A percentile compares a stretch with the other conserved stretches of the same genome.
These are phyloP conservation scores for Mycena amicta DNA, from an alignment of 768 basidiomycete species.

Conservation along the genomic window DNA sequence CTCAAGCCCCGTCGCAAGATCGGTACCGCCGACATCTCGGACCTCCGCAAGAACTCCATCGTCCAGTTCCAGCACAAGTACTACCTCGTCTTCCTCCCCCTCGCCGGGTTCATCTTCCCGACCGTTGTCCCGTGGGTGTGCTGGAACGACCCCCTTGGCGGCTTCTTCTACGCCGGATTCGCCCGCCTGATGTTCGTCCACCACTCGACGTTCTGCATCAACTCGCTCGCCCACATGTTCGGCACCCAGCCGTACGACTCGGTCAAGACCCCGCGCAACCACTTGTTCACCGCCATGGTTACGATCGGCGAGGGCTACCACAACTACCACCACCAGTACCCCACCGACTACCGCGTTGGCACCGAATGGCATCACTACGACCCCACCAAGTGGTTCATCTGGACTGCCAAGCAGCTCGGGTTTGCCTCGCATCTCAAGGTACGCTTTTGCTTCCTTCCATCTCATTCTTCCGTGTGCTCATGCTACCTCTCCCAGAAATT, in stretches of 20 bases:
- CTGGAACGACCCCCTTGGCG: constrained; percentile 88
- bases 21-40: constrained; percentile 91
- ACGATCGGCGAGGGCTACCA: constrained; percentile 98
- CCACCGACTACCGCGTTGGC: constrained; percentile 96
- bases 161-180: constrained; percentile 83
- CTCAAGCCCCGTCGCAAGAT: constrained; percentile 89
- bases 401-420: constrained; percentile 58
- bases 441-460: neutral
- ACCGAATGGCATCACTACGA: constrained; percentile 95
- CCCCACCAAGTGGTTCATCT: constrained; percentile 87
- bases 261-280: constrained; percentile 46
- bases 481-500: constrained; percentile 37
- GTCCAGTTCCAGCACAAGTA: constrained; percentile 30
- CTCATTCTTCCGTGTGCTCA: neutral
- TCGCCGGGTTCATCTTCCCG: constrained; percentile 75
- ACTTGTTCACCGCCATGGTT: constrained; percentile 84
- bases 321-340: constrained; percentile 98
- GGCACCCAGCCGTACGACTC: constrained; percentile 26
- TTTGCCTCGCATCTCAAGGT: constrained; percentile 70
- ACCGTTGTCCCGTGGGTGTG: constrained; percentile 75
- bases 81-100: constrained; percentile 72
- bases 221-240: constrained; percentile 89
- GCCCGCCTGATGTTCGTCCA: constrained; percentile 85
- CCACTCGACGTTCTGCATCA: constrained; percentile 97
- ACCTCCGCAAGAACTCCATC: constrained; percentile 59